Percentiles rank a stretch among this genome's conserved stretches.
Conservation (phyloP, 2,329 filamentous ascomycete genomes). For the Malbranchea cinnamomea region DNA sequence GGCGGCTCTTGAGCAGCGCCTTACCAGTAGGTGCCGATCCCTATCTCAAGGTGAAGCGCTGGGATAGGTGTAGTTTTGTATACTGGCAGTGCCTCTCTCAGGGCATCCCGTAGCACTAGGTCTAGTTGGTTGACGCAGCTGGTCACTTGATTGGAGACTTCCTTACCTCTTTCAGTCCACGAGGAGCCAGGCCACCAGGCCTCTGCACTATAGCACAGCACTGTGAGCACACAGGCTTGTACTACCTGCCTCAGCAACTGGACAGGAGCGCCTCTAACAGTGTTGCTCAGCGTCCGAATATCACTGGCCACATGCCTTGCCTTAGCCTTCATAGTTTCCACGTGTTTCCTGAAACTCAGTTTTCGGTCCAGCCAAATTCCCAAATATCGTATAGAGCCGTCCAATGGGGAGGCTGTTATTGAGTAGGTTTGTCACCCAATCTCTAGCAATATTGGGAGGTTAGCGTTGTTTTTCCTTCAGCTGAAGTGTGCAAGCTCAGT, state of each 20-base stretch:
- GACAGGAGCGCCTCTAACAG: slow-evolving; percentile 2
- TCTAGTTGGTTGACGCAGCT: neutral
- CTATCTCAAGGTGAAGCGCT: slow-evolving; percentile 6
- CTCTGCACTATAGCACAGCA: slow-evolving; percentile 6
- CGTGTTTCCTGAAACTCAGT: slow-evolving; percentile 9
- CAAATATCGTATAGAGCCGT: slow-evolving; percentile 10
- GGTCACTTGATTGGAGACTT: slow-evolving; percentile 1
- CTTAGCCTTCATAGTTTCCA: slow-evolving; percentile 10
- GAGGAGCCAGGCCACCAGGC: slow-evolving; percentile 5
- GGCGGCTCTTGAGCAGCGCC: neutral
- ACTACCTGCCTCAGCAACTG: slow-evolving; percentile 1
- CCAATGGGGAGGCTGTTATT: neutral
- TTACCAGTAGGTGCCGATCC: slow-evolving; percentile 10
- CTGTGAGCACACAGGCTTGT: slow-evolving; percentile 3
- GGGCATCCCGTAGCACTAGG: slow-evolving; percentile 2
- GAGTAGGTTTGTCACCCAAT: neutral
- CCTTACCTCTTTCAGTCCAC: neutral
- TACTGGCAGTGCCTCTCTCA: slow-evolving; percentile 5
- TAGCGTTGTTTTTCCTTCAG: neutral
- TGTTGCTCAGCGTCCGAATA: slow-evolving; percentile 3
- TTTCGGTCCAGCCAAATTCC: slow-evolving; percentile 12
- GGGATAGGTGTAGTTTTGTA: slow-evolving; percentile 9
- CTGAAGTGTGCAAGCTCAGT: slow-evolving; percentile 2
- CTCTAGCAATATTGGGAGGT: neutral
- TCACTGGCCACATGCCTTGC: slow-evolving; percentile 6